Evolutionary conservation across 2,329 filamentous ascomycete genomes (phyloP).

Genomic region (Nigrograna mackinnonii): DNA sequence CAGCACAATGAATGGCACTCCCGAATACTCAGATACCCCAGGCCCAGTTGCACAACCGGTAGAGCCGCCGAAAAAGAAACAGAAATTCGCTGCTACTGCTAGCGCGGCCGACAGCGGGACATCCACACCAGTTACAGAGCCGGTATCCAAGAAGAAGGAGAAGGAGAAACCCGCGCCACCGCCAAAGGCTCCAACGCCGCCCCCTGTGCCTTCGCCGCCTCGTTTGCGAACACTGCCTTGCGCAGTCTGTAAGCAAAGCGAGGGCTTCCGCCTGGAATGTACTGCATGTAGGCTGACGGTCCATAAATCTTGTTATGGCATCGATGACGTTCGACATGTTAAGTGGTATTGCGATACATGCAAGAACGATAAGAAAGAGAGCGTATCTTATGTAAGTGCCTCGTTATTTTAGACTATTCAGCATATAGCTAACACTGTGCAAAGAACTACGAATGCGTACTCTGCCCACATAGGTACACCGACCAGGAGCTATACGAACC

Average conservation of each 20-base stretch:
- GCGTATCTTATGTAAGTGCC: constrained; percentile 79
- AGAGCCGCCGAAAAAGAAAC: constrained; percentile 65
- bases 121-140: constrained; percentile 43
- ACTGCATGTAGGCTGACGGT: constrained; percentile 89
- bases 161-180: constrained; percentile 51
- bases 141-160: constrained; percentile 43
- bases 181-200: constrained; percentile 53
- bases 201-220: constrained; percentile 74
- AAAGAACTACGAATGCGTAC: constrained; percentile 87
- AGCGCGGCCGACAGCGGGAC: constrained; percentile 54
- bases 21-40: constrained; percentile 31
- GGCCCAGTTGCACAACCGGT: constrained; percentile 24
- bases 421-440: constrained; percentile 19
- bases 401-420: background rate
- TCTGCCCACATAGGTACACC: constrained; percentile 83
- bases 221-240: constrained; percentile 81
- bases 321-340: constrained; percentile 66
- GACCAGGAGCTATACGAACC: constrained; percentile 84
- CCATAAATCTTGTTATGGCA: constrained; percentile 90
- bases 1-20: constrained; percentile 23
- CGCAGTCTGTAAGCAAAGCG: constrained; percentile 77
- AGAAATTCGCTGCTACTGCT: constrained; percentile 44
- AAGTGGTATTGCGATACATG: constrained; percentile 99
- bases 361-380: constrained; percentile 87
- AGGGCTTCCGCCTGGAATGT: constrained; percentile 67